Evolutionary conservation across 768 basidiomycete species (phyloP).

Genomic region (Rhizopogon vesiculosus): DNA sequence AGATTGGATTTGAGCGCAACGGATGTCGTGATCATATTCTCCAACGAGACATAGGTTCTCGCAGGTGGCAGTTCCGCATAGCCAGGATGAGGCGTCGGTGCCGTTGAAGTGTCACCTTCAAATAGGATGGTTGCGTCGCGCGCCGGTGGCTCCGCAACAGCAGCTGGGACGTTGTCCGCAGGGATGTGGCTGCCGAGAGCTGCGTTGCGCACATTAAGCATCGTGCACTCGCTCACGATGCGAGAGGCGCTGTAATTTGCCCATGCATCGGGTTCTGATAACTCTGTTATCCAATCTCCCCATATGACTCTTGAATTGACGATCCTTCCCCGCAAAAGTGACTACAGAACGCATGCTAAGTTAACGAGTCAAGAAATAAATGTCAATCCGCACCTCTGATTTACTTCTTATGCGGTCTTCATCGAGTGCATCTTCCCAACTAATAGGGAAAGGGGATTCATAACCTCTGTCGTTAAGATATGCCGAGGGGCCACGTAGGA

Average conservation of each 20-base stretch:
- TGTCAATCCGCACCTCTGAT: slow-evolving; percentile 52
- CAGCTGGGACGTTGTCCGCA: slow-evolving; percentile 1
- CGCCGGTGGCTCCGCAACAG: slow-evolving; percentile 4
- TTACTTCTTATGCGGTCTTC: slow-evolving; percentile 64
- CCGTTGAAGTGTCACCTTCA: slow-evolving; percentile 17
- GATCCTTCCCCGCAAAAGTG: slow-evolving; percentile 62
- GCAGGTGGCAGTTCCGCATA: slow-evolving; percentile 28
- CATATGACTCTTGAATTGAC: slow-evolving; percentile 73
- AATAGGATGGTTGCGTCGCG: slow-evolving; percentile 1
- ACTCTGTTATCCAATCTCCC: slow-evolving; percentile 59
- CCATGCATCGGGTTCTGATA: slow-evolving; percentile 66
- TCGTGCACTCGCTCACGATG: slow-evolving; percentile 62
- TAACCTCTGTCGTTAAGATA: slow-evolving; percentile 54
- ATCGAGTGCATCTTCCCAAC: slow-evolving; percentile 69
- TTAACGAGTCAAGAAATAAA: not conserved
- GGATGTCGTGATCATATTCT: slow-evolving; percentile 71
- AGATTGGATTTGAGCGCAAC: slow-evolving; percentile 68
- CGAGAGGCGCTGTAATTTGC: slow-evolving; percentile 52
- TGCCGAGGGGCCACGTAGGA: slow-evolving; percentile 61
- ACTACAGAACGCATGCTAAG: slow-evolving; percentile 31
- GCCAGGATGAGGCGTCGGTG: slow-evolving; percentile 28
- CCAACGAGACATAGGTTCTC: slow-evolving; percentile 50
- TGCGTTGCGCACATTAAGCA: slow-evolving; percentile 60
- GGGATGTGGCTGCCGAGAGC: slow-evolving; percentile 36
- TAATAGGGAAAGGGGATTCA: slow-evolving; percentile 57